Base-by-base conservation (phyloP, 2,329 filamentous ascomycete species). In the Colletotrichum paranaense region DNA sequence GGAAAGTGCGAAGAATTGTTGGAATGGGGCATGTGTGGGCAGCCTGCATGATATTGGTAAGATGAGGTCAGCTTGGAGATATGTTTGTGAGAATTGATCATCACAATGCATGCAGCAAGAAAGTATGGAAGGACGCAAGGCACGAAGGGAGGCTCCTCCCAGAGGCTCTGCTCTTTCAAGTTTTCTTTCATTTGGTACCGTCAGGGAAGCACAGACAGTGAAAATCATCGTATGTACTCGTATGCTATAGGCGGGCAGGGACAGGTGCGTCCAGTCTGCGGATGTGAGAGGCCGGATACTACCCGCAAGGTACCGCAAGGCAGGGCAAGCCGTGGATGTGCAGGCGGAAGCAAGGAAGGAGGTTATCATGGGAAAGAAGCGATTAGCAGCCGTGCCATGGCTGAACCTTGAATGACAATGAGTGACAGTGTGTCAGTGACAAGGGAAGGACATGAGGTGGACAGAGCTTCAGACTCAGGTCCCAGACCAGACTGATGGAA, bases 11-110 rank as follows among this genome's bases (percentile, higher is more conserved):
- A 49, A 22, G 5, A 42, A 19, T 19, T 42, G 42, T 22, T n/a
- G 11, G 42, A 24, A 28, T 42, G 38, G 38, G n/a, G 22, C 26
- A 32, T 52, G n/a, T 35, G 28, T 22, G n/a, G 16, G 67, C 58
- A 63, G 19, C 6, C 22, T 49, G 66, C 59, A 66, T 73, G 46
- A 71, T n/a, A 35, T 59, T 63, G 12, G 62, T 60, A 63, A 67
- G 56, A 67, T 63, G 49, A 62, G 22, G 26, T 28, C 26, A 32
- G 62, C 55, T 38, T 70, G 30, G 42, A 65, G 55, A 49, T 24
- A 22, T 46, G 35, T 46, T 42, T 32, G 28, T 38, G 6, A 49
- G 46, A 28, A 24, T 7, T n/a, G 7, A 46, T 35, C 38, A 56
- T 19, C 49, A 24, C 28, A 28, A 56, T 62, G 55, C 68, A 58